A percentile compares a stretch with the other conserved stretches of the same genome.
Conservation (phyloP, 805 yeast species). For the Spathaspora boniae region DNA sequence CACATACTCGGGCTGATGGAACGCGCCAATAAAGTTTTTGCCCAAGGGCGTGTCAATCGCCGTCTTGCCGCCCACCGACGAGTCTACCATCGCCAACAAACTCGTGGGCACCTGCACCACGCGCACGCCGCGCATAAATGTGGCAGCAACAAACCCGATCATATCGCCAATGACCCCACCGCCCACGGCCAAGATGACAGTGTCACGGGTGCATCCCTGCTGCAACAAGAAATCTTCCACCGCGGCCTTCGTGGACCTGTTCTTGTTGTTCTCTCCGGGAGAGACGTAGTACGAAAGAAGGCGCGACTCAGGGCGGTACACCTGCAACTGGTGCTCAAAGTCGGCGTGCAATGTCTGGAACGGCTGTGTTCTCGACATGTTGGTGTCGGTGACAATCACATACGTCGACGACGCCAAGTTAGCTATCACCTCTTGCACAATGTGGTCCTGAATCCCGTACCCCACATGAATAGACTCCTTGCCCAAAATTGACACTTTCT, state of each 20-base stretch:
- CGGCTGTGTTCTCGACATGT: slow-evolving; percentile 66
- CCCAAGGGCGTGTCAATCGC: slow-evolving; percentile 97
- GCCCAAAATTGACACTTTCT: slow-evolving; percentile 75
- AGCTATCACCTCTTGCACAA: slow-evolving; percentile 61
- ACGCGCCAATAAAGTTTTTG: slow-evolving; percentile 93
- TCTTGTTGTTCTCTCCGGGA: slow-evolving; percentile 93
- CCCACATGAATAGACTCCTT: slow-evolving; percentile 87
- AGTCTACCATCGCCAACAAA: slow-evolving; percentile 93
- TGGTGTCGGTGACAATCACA: slow-evolving; percentile 84
- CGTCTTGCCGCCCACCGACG: slow-evolving; percentile 97
- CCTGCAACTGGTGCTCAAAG: slow-evolving; percentile 36
- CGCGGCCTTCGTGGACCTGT: slow-evolving; percentile 82
- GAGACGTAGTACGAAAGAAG: slow-evolving; percentile 70
- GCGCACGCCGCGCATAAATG: slow-evolving; percentile 97
- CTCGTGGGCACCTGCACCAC: slow-evolving; percentile 94
- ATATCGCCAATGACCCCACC: slow-evolving; percentile 99
- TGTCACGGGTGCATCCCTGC: slow-evolving; percentile 92
- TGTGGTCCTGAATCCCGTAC: slow-evolving; percentile 69
- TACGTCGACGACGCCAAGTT: slow-evolving; percentile 82
- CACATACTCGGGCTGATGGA: slow-evolving; percentile 92
- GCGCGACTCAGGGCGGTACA: slow-evolving; percentile 53
- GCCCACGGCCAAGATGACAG: slow-evolving; percentile 90
- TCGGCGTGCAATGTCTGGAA: slow-evolving; percentile 44
- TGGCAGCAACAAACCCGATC: slow-evolving; percentile 99
- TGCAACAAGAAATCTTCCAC: slow-evolving; percentile 85